Base-by-base conservation (phyloP, 1,284 basidiomycete genomes). In the Fistulinella cinereoalba region DNA sequence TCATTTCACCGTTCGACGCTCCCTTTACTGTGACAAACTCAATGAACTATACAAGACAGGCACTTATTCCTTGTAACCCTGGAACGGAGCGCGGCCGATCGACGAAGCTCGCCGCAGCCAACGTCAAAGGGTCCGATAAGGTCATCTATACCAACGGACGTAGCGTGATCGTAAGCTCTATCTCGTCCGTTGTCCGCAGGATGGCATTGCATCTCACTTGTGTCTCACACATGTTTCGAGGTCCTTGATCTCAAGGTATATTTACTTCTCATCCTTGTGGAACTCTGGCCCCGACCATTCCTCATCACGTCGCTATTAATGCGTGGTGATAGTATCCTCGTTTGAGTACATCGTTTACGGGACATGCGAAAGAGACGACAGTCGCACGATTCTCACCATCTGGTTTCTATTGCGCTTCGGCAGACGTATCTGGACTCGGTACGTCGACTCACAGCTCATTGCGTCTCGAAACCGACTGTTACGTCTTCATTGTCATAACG, bases 371-470 rank as follows among this genome's bases (percentile, higher is more conserved):
- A 54, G 85, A 85, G 40, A 80, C 90, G 6, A 95, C 90, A 1
- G 92, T 96, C 12, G 95, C 94, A 6, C 83, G 91, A 29, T 84
- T 97, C 65, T 94, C 93, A 0, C 95, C 95, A 0, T 90, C 92
- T 1, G 96, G 95, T 16, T 97, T 86, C 71, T 98, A 98, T 70
- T 92, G 88, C 59, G 96, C 97, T 3, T 96, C 92, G 11, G 94
- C 81, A 21, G 94, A 97, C 64, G 69, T 75, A 1, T 72, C 74
- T 21, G 93, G 93, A 37, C 89, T 83, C 47, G 88, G 89, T 89
- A 52, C 51, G 77, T 48, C 1, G 25, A n/a, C n/a, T n/a, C n/a
- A n/a, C n/a, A n/a, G n/a, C n/a, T n/a, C n/a, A n/a, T n/a, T n/a
- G n/a, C n/a, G n/a, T n/a, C n/a, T n/a, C n/a, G n/a, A n/a, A n/a